A percentile compares a stretch with the other conserved stretches of the same genome.
phyloP scores from a whole-genome alignment of 2,329 filamentous ascomycete genomes.

The Aspergillus glaucus region DNA sequence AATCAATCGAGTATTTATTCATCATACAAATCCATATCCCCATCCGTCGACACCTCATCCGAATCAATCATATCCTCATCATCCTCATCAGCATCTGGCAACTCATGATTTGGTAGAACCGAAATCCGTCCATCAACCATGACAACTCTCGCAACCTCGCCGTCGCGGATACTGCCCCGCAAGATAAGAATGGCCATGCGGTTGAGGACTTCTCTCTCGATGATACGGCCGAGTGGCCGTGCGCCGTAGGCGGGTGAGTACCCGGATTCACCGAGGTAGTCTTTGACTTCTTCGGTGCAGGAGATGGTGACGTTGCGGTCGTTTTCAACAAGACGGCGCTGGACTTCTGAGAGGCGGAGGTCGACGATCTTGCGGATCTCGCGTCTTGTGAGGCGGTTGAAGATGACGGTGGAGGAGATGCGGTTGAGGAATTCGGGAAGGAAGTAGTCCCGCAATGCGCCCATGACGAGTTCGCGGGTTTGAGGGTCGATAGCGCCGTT shows the following conservation, averaged over 20 bases:
- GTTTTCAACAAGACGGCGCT: constrained; percentile 81
- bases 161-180: constrained; percentile 75
- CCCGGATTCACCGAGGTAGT: constrained; percentile 84
- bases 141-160: constrained; percentile 73
- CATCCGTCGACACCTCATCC: constrained; percentile 68
- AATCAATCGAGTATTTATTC: constrained; percentile 1
- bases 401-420: constrained; percentile 93
- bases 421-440: constrained; percentile 97
- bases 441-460: constrained; percentile 88
- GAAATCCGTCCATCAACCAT: constrained; percentile 72
- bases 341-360: constrained; percentile 77
- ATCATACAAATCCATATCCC: constrained; percentile 60
- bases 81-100: constrained; percentile 46
- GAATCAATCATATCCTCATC: constrained; percentile 73
- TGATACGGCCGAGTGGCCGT: constrained; percentile 76
- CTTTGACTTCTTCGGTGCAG: constrained; percentile 78
- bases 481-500: constrained; percentile 81
- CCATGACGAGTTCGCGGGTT: constrained; percentile 85
- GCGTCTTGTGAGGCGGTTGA: constrained; percentile 83
- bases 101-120: constrained; percentile 77
- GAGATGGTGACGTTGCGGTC: constrained; percentile 77
- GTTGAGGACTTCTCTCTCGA: constrained; percentile 97
- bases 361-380: constrained; percentile 97
- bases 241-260: constrained; percentile 96
- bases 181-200: constrained; percentile 85